Evolutionary conservation across 495 filamentous ascomycete genomes (phyloP).

Genomic region (Margaritispora aquatica): DNA sequence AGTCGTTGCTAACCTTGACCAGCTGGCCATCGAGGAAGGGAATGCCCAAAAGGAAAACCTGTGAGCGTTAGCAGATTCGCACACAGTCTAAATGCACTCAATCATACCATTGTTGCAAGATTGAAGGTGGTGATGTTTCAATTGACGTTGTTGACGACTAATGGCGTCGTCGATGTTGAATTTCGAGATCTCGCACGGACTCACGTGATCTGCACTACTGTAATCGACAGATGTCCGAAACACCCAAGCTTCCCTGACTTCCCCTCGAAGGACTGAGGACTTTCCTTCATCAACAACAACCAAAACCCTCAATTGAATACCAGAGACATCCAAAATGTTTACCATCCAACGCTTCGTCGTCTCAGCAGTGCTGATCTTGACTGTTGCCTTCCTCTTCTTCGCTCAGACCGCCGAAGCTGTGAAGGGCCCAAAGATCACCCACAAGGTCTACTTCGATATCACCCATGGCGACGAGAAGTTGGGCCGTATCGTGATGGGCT

Average conservation of each 20-base stretch:
- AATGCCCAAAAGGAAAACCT: constrained; percentile 81
- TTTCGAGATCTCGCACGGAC: background rate
- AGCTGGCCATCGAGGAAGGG: constrained; percentile 79
- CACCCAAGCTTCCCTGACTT: background rate
- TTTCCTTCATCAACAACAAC: constrained; percentile 3
- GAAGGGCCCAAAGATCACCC: constrained; percentile 94
- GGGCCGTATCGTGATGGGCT: constrained; percentile 83
- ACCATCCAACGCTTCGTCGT: constrained; percentile 51
- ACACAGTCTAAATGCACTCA: constrained; percentile 12
- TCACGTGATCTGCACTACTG: constrained; percentile 13
- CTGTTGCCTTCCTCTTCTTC: constrained; percentile 65
- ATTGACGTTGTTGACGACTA: background rate
- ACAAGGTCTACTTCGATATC: constrained; percentile 97
- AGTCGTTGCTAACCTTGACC: constrained; percentile 58
- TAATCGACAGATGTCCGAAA: constrained; percentile 22
- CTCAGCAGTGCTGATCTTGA: constrained; percentile 68
- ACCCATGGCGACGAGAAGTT: constrained; percentile 79
- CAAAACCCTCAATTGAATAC: constrained; percentile 16
- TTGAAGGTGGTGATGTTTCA: constrained; percentile 1
- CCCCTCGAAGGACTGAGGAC: constrained; percentile 2
- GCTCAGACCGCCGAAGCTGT: constrained; percentile 62
- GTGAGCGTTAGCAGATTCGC: constrained; percentile 1
- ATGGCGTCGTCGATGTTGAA: constrained; percentile 4
- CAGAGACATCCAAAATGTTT: constrained; percentile 37
- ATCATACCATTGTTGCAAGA: constrained; percentile 28